phyloP scores from a whole-genome alignment of 768 basidiomycete species.

The Boletus insuetus region DNA sequence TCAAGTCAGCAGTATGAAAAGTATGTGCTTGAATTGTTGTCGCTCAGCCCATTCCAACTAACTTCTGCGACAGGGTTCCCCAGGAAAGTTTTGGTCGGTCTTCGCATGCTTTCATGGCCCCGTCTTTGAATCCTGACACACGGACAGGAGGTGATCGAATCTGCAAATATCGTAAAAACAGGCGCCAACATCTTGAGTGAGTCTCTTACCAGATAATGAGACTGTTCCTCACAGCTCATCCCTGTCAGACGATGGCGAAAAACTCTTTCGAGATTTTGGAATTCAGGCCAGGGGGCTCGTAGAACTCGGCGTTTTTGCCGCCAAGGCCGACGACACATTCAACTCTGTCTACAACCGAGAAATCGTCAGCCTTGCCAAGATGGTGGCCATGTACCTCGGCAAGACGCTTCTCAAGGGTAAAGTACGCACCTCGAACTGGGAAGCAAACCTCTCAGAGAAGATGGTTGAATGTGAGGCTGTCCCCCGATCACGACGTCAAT shows the following conservation, averaged over 20 bases:
- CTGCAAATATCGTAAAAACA: slow-evolving; percentile 38
- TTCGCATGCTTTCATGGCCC: not conserved
- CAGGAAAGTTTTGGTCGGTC: slow-evolving; percentile 37
- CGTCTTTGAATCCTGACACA: not conserved
- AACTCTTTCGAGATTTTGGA: slow-evolving; percentile 47
- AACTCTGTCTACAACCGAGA: slow-evolving; percentile 31
- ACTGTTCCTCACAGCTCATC: not conserved
- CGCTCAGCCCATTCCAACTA: not conserved
- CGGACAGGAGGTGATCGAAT: slow-evolving; percentile 44
- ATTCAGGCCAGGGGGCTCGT: slow-evolving; percentile 41
- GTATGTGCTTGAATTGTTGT: slow-evolving; percentile 24
- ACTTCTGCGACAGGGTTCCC: slow-evolving; percentile 39
- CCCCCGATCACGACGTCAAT: not conserved
- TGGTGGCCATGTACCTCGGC: slow-evolving; percentile 42
- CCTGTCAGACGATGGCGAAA: slow-evolving; percentile 44
- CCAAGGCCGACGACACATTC: slow-evolving; percentile 38
- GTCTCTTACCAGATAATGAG: slow-evolving; percentile 10
- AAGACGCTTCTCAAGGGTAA: slow-evolving; percentile 42
- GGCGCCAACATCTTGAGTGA: slow-evolving; percentile 50
- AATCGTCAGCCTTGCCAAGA: slow-evolving; percentile 42
- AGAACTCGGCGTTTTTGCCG: slow-evolving; percentile 45
- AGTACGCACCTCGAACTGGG: slow-evolving; percentile 50
- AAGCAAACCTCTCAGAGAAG: slow-evolving; percentile 31
- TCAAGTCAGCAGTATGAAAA: slow-evolving; percentile 47
- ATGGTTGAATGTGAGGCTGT: slow-evolving; percentile 39